Percentiles rank a stretch among this genome's conserved stretches.
Conservation (phyloP, 164 flowering plant genomes). For the Aristolochia californica region DNA sequence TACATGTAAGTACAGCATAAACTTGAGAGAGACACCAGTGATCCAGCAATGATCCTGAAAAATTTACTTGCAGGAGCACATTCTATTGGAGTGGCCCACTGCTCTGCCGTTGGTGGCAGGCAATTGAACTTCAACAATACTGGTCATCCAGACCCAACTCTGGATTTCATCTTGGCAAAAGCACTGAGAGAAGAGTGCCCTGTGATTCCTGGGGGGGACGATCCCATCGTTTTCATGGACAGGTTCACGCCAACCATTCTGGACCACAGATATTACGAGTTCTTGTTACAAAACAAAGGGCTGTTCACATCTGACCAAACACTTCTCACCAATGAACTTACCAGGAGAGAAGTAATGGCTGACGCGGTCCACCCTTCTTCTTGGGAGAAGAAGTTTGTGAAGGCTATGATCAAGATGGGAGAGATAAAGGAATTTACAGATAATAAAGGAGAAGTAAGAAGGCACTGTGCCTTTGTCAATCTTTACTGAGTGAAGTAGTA, state of each 20-base stretch:
- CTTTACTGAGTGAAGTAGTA: not conserved
- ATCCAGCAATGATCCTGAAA: not conserved
- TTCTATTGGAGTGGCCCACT: constrained; percentile 46
- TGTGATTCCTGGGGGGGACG: constrained; percentile 31
- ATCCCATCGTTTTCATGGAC: constrained; percentile 34
- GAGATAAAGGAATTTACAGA: constrained; percentile 22
- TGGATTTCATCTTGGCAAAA: constrained; percentile 10
- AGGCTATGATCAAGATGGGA: constrained; percentile 31
- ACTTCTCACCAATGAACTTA: too few species aligned
- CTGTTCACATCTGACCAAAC: constrained; percentile 53
- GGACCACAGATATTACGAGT: constrained; percentile 29
- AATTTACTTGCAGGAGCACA: constrained; percentile 39
- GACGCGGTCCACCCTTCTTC: constrained; percentile 5
- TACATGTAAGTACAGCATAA: not conserved
- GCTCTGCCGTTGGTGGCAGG: constrained; percentile 32
- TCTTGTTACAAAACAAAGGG: constrained; percentile 26
- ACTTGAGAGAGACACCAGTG: not conserved
- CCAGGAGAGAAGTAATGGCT: too few species aligned
- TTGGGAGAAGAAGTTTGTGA: constrained; percentile 18
- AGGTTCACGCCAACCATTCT: constrained; percentile 20
- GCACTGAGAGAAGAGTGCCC: constrained; percentile 10
- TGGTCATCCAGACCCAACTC: constrained; percentile 15
- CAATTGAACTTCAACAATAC: constrained; percentile 34
- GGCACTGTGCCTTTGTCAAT: constrained; percentile 17
- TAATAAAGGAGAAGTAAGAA: constrained; percentile 20